Percentiles rank a stretch among this genome's conserved stretches.
These are phyloP conservation scores for Aspergillus ochraceus DNA, from an alignment of 2,329 filamentous ascomycete species.

Conservation along the genomic window DNA sequence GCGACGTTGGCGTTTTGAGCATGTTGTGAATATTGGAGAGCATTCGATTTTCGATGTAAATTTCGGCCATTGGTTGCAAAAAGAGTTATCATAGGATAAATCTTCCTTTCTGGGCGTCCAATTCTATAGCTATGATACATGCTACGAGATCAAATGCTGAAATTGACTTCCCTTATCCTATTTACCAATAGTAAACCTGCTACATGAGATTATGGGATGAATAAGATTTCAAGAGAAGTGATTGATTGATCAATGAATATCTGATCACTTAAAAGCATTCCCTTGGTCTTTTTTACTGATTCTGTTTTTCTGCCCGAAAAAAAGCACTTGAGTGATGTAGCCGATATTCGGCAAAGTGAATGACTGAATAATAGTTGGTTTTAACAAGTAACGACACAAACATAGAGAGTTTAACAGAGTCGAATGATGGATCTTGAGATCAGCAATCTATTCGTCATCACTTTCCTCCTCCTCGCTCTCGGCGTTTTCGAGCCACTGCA, in stretches of 20 bases:
- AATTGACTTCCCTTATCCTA: no score
- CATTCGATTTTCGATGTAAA: neutral
- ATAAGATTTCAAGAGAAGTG: constrained; percentile 1
- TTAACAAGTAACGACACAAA: constrained; percentile 2
- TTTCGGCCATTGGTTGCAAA: no score
- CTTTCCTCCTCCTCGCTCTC: constrained; percentile 64
- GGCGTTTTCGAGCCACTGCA: constrained; percentile 88
- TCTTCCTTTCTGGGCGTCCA: no score
- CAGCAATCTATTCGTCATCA: constrained; percentile 41
- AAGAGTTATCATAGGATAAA: no score
- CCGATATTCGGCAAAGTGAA: neutral
- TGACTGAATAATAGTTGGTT: constrained; percentile 13
- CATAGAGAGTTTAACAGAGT: constrained; percentile 9
- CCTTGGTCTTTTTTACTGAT: neutral
- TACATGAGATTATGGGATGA: neutral
- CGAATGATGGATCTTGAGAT: neutral
- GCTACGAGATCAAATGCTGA: no score
- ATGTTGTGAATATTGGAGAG: neutral
- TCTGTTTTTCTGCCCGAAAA: constrained; percentile 3
- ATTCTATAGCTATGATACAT: no score
- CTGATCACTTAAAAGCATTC: neutral
- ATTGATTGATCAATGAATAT: constrained; percentile 8
- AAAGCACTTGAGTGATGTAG: neutral
- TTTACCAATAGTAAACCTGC: neutral
- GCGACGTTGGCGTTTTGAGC: constrained; percentile 25